phyloP scores from a whole-genome alignment of 2,329 filamentous ascomycete species.

The Trichoderma polysporum region DNA sequence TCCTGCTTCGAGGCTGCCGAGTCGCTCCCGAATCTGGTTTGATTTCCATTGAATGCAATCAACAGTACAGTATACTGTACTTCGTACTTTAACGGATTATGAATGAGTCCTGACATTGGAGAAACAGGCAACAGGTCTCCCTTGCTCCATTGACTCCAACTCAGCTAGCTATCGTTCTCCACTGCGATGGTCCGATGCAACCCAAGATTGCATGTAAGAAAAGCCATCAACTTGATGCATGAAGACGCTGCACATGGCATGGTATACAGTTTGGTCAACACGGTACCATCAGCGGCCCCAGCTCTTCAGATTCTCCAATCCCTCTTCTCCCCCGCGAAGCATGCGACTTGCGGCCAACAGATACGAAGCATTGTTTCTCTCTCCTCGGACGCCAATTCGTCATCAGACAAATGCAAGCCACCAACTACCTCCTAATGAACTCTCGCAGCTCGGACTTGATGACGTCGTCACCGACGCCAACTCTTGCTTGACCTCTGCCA shows the following conservation, averaged over 20 bases:
- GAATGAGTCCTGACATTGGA: not conserved
- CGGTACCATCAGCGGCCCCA: not conserved
- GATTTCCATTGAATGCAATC: not conserved
- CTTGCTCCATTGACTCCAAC: not conserved
- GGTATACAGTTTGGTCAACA: constrained; percentile 1
- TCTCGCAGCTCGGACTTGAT: not conserved
- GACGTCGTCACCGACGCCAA: not conserved
- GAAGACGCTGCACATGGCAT: constrained; percentile 15
- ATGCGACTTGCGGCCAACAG: not conserved
- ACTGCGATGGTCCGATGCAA: constrained; percentile 14
- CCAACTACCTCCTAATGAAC: not conserved
- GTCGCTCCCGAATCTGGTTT: not conserved
- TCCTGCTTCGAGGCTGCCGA: not conserved
- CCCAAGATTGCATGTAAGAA: constrained; percentile 1
- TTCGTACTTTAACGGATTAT: not conserved
- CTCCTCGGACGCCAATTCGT: not conserved
- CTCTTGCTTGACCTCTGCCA: not conserved
- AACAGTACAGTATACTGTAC: not conserved
- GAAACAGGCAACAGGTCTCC: not conserved
- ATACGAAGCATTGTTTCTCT: not conserved
- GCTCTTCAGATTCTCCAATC: constrained; percentile 4
- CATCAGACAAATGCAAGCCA: not conserved
- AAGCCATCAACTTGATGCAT: not conserved
- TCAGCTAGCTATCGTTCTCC: constrained; percentile 15
- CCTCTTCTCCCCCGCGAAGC: not conserved